Percentiles rank a stretch among this genome's conserved stretches.
phyloP scores from a whole-genome alignment of 257 asterid genomes.

The Perilla frutescens region DNA sequence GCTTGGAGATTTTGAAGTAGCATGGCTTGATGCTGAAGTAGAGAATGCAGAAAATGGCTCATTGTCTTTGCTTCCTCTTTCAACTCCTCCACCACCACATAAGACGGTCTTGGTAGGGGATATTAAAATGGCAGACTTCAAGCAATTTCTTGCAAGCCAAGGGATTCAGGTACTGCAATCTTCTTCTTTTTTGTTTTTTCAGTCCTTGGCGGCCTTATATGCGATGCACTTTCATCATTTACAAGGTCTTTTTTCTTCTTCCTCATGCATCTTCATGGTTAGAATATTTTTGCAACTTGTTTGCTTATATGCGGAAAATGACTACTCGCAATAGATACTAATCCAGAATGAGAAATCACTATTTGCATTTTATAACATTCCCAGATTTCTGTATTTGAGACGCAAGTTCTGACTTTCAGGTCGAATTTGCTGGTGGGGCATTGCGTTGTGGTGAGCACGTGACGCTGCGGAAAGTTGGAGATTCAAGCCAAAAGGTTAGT shows the following conservation, averaged over 20 bases:
- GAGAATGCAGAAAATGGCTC: conserved; percentile 77
- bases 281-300: background rate
- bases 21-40: conserved; percentile 97
- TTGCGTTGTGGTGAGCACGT: conserved; percentile 93
- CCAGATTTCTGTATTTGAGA: background rate
- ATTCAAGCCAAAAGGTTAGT: conserved; percentile 89
- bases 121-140: conserved; percentile 95
- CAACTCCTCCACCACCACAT: conserved; percentile 78
- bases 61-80: conserved; percentile 75
- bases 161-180: conserved; percentile 75
- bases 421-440: conserved; percentile 87
- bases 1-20: conserved; percentile 97
- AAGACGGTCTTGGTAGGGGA: conserved; percentile 96
- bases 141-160: conserved; percentile 92
- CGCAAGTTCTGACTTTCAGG: conserved; percentile 53
- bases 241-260: conserved; percentile 15
- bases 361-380: background rate
- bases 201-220: conserved; percentile 8
- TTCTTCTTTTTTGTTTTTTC: background rate
- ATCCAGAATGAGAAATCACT: background rate
- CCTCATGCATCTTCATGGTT: conserved; percentile 17
- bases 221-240: conserved; percentile 2
- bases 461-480: conserved; percentile 94
- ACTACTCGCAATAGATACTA: background rate
- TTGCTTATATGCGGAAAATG: background rate